Percentiles rank a stretch among this genome's conserved stretches.
Evolutionary conservation across 176 grass and related monocot genomes (phyloP).

Genomic region (Raddia guianensis): DNA sequence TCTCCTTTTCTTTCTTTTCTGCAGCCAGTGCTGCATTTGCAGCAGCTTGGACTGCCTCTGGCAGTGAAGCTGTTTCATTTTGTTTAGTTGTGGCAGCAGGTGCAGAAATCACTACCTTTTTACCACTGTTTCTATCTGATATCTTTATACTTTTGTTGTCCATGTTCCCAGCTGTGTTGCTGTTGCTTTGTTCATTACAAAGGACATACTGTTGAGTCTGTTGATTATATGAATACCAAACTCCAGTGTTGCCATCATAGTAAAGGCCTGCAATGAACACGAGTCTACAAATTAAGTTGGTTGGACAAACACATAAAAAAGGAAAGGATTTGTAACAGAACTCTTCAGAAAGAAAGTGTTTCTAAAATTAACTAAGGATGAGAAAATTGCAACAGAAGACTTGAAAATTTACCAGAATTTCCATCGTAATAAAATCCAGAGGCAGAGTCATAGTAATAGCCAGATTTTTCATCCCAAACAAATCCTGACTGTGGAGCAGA

Average conservation of each 20-base stretch:
- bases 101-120: conserved; percentile 90
- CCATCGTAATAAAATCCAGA: conserved; percentile 99
- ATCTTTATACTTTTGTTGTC: conserved; percentile 58
- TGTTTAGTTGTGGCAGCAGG: conserved; percentile 80
- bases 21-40: conserved; percentile 88
- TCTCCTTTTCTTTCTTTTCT: conserved; percentile 98
- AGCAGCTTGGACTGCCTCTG: conserved; percentile 87
- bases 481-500: conserved; percentile 79
- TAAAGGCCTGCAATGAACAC: conserved; percentile 77
- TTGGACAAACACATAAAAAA: background rate
- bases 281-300: conserved; percentile 31
- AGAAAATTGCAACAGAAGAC: background rate
- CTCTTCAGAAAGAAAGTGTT: conserved; percentile 1
- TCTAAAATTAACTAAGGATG: conserved; percentile 3
- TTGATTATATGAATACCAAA: conserved; percentile 88
- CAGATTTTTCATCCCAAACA: conserved; percentile 99
- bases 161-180: conserved; percentile 48
- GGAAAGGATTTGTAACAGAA: conserved; percentile 6
- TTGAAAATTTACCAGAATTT: conserved; percentile 74
- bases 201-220: conserved; percentile 87
- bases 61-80: conserved; percentile 75
- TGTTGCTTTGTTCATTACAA: conserved; percentile 66
- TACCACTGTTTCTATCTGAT: conserved; percentile 59
- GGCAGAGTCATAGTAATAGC: conserved; percentile 96
- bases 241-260: conserved; percentile 83